Evolutionary conservation across 2,329 filamentous ascomycete species (phyloP), one percentile per base, ranked within the genome.

Genomic region (Orbilia ellipsospora): DNA sequence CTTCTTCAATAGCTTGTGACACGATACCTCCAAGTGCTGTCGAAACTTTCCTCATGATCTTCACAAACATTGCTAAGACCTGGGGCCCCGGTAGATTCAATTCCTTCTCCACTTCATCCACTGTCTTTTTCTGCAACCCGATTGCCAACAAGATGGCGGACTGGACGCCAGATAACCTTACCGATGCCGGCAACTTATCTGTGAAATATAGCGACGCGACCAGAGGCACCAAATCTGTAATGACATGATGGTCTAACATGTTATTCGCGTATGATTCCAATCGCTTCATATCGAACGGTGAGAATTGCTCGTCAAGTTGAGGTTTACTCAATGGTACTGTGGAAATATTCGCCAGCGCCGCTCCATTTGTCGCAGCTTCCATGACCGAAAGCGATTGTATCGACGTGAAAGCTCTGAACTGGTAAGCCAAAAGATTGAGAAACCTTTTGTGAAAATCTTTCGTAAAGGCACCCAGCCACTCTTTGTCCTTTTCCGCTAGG

Each of bases 201-300:
- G 88, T 89, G 83, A 99, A 99, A 85, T 94, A 97, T 26, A 96
- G 87, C 23, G 86, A 86, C 0, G 95, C 90, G 77, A 99, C 89
- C 0, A 86, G 88, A 0, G 95, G 95, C 67, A 99, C 86, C 80
- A 99, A 88, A 81, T 99, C 96, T 28, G 98, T 87, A 66, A 99
- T 95, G 79, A 97, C 94, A 81, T 97, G 96, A 84, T 98, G 97
- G 83, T 99, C 96, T 50, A 99, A 89, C 87, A 97, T 92, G 83
- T 96, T 97, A 83, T 96, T 96, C 15, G 95, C 92, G 80, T 99
- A 99, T 51, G 92, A 94, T 81, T 97, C 94, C 2, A 99, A 86
- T 28, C 95, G 90, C 85, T 98, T 98, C 77, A 97, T 88, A 82
- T 99, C 95, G 81, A 95, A 98, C 0, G 95, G 94, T 2, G 92